Conservation (phyloP, 805 yeast species). For the Teunomyces panamensis region DNA sequence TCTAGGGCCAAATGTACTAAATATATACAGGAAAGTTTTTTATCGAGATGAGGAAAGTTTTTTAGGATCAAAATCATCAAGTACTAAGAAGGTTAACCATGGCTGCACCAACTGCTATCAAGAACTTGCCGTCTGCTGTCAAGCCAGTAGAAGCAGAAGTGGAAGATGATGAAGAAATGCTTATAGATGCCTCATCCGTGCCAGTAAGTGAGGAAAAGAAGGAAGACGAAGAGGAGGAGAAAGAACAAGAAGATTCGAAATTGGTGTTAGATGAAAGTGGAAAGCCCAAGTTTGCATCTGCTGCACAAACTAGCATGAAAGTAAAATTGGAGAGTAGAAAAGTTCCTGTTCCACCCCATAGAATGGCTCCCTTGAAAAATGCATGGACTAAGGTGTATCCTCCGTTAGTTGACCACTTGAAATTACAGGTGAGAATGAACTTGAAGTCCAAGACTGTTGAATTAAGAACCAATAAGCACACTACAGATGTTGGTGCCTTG, state of each 20-base stretch:
- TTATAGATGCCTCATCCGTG: slow-evolving; percentile 42
- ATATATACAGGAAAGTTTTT: neutral
- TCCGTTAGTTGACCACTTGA: slow-evolving; percentile 91
- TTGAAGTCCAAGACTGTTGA: slow-evolving; percentile 83
- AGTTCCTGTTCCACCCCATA: slow-evolving; percentile 92
- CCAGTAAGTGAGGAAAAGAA: slow-evolving; percentile 9
- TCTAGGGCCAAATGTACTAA: too few species aligned
- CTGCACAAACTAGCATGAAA: slow-evolving; percentile 56
- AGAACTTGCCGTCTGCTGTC: slow-evolving; percentile 3
- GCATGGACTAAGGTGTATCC: slow-evolving; percentile 94
- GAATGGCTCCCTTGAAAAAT: slow-evolving; percentile 90
- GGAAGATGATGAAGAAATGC: slow-evolving; percentile 48
- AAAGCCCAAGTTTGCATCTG: slow-evolving; percentile 79
- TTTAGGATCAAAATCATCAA: slow-evolving; percentile 1
- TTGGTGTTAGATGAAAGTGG: slow-evolving; percentile 78
- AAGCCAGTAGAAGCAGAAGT: slow-evolving; percentile 10
- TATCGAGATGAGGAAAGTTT: slow-evolving; percentile 2
- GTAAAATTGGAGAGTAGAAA: slow-evolving; percentile 85
- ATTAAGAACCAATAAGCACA: slow-evolving; percentile 73
- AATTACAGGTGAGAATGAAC: slow-evolving; percentile 95
- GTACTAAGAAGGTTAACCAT: neutral
- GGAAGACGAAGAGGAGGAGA: slow-evolving; percentile 19
- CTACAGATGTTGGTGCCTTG: slow-evolving; percentile 89
- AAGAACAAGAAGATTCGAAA: slow-evolving; percentile 31
- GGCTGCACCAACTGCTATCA: slow-evolving; percentile 10